phyloP scores from a whole-genome alignment of 345 rosid genomes.

The Aethionema arabicum region DNA sequence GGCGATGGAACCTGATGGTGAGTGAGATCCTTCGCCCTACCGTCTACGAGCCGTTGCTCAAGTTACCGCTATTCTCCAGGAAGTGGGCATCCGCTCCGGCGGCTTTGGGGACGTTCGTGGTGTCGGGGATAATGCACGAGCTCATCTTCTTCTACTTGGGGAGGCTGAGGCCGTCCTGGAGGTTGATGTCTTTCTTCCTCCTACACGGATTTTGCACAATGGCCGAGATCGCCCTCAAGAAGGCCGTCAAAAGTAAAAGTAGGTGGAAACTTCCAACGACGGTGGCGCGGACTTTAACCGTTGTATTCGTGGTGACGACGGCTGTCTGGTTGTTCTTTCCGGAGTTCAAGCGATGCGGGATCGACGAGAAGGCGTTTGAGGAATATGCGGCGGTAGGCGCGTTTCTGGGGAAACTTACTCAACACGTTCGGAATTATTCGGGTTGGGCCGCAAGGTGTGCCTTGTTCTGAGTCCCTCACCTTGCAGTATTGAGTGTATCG shows the following conservation, averaged over 20 bases:
- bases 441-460: too few species aligned
- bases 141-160: conserved; percentile 49
- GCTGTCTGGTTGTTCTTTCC: conserved; percentile 45
- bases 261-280: conserved; percentile 25
- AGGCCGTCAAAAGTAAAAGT: not conserved
- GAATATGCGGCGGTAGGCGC: conserved; percentile 41
- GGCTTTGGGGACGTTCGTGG: conserved; percentile 39
- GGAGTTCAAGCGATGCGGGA: conserved; percentile 14
- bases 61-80: conserved; percentile 24
- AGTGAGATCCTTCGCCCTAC: conserved; percentile 50
- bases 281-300: conserved; percentile 37
- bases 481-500: too few species aligned
- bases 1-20: conserved; percentile 63
- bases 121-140: conserved; percentile 57
- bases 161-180: conserved; percentile 47
- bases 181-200: conserved; percentile 46
- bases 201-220: conserved; percentile 46
- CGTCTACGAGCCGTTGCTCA: conserved; percentile 43
- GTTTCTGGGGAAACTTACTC: not conserved
- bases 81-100: conserved; percentile 47
- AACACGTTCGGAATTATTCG: too few species aligned
- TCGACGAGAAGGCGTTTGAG: conserved; percentile 41
- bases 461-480: too few species aligned
- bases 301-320: conserved; percentile 37
- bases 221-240: conserved; percentile 41